phyloP scores from a whole-genome alignment of 768 basidiomycete species.

The Lyophyllum semitale region DNA sequence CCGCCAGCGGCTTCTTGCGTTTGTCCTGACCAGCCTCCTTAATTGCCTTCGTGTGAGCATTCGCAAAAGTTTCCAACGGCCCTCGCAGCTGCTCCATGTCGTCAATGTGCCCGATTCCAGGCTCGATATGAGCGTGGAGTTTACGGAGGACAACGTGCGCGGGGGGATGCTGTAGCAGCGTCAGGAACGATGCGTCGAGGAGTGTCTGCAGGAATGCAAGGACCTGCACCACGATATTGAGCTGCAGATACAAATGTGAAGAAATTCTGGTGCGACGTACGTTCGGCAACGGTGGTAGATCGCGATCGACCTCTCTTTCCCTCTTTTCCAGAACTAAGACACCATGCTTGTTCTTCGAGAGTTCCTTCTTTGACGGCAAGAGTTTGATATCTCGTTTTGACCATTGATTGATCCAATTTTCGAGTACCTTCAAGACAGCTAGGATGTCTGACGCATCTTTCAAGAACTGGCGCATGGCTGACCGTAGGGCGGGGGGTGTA shows the following conservation, averaged over 20 bases:
- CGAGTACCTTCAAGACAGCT: conserved; percentile 45
- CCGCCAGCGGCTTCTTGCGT: conserved; percentile 34
- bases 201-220: conserved; percentile 62
- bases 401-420: conserved; percentile 49
- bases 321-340: conserved; percentile 33
- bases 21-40: conserved; percentile 41
- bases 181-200: conserved; percentile 73
- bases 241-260: background rate
- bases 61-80: conserved; percentile 62
- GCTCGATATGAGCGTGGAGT: conserved; percentile 52
- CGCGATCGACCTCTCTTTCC: conserved; percentile 23
- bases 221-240: conserved; percentile 37
- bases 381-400: conserved; percentile 34
- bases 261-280: conserved; percentile 24
- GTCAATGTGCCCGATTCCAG: conserved; percentile 53
- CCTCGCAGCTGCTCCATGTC: conserved; percentile 59
- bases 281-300: conserved; percentile 45
- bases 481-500: conserved; percentile 41
- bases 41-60: conserved; percentile 49
- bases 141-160: conserved; percentile 54
- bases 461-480: conserved; percentile 53
- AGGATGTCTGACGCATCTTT: conserved; percentile 51
- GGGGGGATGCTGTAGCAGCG: conserved; percentile 63
- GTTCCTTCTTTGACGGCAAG: conserved; percentile 39
- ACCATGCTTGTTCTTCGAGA: conserved; percentile 43